These are phyloP conservation scores for Teratosphaeria epicoccoides DNA, from an alignment of 2,329 filamentous ascomycete genomes.

Conservation along the genomic window DNA sequence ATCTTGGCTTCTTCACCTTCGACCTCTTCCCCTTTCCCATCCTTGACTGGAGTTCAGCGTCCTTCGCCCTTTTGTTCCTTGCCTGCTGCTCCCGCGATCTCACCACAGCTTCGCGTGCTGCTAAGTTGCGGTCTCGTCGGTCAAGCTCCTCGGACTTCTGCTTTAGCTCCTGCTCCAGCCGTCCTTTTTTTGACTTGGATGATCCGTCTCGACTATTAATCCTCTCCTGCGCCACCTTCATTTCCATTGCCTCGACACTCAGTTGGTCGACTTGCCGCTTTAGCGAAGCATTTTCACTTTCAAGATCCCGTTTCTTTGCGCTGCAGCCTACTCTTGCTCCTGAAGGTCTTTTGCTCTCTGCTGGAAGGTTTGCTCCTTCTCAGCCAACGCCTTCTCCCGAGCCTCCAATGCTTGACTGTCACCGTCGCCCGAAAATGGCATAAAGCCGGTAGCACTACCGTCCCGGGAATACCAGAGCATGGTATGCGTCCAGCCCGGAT, in stretches of 20 bases:
- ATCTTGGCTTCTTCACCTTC: constrained; percentile 11
- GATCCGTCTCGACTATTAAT: not conserved
- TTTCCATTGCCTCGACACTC: not conserved
- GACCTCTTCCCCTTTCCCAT: no score
- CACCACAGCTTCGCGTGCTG: not conserved
- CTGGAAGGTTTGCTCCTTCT: not conserved
- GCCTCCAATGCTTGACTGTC: not conserved
- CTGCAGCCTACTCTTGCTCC: not conserved
- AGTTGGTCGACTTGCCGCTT: not conserved
- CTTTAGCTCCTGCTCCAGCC: not conserved
- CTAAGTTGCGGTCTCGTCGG: not conserved
- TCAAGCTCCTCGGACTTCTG: not conserved
- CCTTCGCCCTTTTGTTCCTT: no score
- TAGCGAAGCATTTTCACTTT: not conserved
- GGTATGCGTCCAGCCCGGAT: not conserved
- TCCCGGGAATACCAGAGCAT: constrained; percentile 2
- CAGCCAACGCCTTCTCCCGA: not conserved
- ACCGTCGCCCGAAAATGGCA: not conserved
- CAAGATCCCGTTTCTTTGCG: not conserved
- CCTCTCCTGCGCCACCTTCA: not conserved
- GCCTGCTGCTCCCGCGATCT: not conserved
- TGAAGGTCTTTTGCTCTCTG: not conserved
- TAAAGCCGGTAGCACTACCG: not conserved
- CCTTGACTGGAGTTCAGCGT: not conserved
- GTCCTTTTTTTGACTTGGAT: not conserved